Base-by-base conservation (phyloP, 1,139 yeast species). In the Yamadazyma membranifaciens region DNA sequence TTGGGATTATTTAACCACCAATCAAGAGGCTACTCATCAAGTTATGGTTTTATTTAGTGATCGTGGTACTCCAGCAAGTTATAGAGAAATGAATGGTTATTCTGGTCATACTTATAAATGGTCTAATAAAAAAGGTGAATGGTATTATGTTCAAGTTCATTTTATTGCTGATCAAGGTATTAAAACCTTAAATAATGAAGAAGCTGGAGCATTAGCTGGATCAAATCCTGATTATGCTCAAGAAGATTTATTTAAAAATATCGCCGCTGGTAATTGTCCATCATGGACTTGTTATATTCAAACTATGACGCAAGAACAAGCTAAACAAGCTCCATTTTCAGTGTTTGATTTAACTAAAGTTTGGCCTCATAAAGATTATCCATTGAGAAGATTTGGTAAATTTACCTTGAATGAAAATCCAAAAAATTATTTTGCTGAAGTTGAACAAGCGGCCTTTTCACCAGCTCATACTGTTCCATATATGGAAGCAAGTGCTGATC, bases 391-490 rank as follows among this genome's bases (percentile, higher is more conserved):
- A 56, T 81, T 84, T 62, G 92, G 91, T 60, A 77, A 78, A 65
- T 72, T 84, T 50, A 73, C 76, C 27, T 71, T 84, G 57, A 81
- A 84, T 67, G 80, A 78, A 63, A 84, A 84, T 69, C 87, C 89
- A 49, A 68, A 78, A 62, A 84, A 84, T 66, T 84, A 83, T 69
- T 83, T 83, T 66, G 88, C 88, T 52, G 91, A 84, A 61, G 81
- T 83, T 55, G 92, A 84, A 66, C 91, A 83, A 65, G 83, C 84
- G 49, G 91, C 91, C 11, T 84, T 86, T 67, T 74, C 89, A 36
- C 95, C 95, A 46, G 77, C 89, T 32, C 88, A 87, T 65, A 79
- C 89, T 30, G 87, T 87, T 43, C 95, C 95, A 43, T 87, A 84
- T 54, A 80, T 83, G 75, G 88, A 84, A 64, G 78, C 95, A 39